A percentile compares a stretch with the other conserved stretches of the same genome.
Evolutionary conservation across 345 rosid genomes (phyloP).

Genomic region (Hevea brasiliensis): DNA sequence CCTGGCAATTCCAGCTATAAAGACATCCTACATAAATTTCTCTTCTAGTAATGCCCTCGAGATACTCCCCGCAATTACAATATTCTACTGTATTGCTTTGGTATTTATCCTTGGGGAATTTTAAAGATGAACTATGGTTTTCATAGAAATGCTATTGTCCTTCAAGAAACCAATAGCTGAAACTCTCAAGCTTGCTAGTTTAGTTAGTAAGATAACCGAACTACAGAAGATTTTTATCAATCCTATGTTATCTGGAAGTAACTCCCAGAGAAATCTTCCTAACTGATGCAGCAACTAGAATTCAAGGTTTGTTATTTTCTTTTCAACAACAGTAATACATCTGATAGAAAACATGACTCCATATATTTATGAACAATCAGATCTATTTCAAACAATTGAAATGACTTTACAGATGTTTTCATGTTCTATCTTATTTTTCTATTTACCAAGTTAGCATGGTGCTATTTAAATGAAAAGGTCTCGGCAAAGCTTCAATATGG

Average conservation of each 20-base stretch:
- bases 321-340: background rate
- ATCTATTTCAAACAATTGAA: background rate
- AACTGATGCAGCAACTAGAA: background rate
- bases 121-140: background rate
- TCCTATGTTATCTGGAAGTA: background rate
- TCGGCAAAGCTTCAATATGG: background rate
- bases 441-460: background rate
- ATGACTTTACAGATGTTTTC: background rate
- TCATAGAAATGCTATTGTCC: background rate
- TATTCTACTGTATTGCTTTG: background rate
- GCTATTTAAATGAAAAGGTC: background rate
- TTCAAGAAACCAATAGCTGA: background rate
- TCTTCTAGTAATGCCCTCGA: background rate
- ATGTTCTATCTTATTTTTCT: background rate
- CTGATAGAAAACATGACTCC: background rate
- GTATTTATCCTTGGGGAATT: too few relatives aligned
- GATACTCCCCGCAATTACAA: background rate
- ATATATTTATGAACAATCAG: background rate
- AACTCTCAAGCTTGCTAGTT: background rate
- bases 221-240: background rate
- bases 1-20: too few relatives aligned
- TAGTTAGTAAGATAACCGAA: background rate
- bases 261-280: background rate
- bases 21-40: background rate
- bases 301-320: background rate